These are phyloP conservation scores for Calamus simplicifolius DNA, from an alignment of 176 grass and related monocot genomes.

Conservation along the genomic window DNA sequence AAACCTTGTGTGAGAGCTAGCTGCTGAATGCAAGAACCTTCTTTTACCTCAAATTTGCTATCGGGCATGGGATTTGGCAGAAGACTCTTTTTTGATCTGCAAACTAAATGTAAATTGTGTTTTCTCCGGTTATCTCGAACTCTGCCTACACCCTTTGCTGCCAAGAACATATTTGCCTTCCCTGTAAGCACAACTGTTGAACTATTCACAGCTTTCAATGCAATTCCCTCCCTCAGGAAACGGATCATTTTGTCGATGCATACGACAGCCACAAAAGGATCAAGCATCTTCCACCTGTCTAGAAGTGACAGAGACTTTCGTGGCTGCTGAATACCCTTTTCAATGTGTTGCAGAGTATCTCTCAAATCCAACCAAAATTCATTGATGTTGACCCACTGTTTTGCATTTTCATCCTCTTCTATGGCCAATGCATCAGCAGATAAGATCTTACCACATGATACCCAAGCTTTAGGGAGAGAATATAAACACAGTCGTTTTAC, in stretches of 20 bases:
- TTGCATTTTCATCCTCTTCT: slow-evolving; percentile 36
- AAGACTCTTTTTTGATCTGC: slow-evolving; percentile 32
- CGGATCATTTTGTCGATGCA: slow-evolving; percentile 43
- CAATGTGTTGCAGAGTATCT: slow-evolving; percentile 36
- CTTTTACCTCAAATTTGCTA: slow-evolving; percentile 8
- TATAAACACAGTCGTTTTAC: slow-evolving; percentile 22
- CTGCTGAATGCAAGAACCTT: slow-evolving; percentile 11
- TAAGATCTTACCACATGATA: slow-evolving; percentile 58
- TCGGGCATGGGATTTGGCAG: slow-evolving; percentile 29
- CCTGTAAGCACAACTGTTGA: slow-evolving; percentile 22
- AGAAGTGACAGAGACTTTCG: slow-evolving; percentile 41
- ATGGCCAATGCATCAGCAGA: slow-evolving; percentile 16
- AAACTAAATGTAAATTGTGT: slow-evolving; percentile 4
- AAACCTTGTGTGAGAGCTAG: background rate
- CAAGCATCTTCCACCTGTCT: slow-evolving; percentile 54
- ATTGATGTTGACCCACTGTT: slow-evolving; percentile 38
- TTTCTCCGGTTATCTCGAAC: slow-evolving; percentile 9
- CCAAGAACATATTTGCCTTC: slow-evolving; percentile 18
- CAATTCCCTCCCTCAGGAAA: slow-evolving; percentile 32
- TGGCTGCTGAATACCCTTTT: slow-evolving; percentile 28
- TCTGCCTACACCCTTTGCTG: slow-evolving; percentile 11
- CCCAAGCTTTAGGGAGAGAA: slow-evolving; percentile 71
- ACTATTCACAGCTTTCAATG: slow-evolving; percentile 63
- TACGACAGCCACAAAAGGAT: slow-evolving; percentile 73
- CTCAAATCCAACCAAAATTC: slow-evolving; percentile 63